phyloP scores from a whole-genome alignment of 176 grass and related monocot species.

The Raddia distichophylla region DNA sequence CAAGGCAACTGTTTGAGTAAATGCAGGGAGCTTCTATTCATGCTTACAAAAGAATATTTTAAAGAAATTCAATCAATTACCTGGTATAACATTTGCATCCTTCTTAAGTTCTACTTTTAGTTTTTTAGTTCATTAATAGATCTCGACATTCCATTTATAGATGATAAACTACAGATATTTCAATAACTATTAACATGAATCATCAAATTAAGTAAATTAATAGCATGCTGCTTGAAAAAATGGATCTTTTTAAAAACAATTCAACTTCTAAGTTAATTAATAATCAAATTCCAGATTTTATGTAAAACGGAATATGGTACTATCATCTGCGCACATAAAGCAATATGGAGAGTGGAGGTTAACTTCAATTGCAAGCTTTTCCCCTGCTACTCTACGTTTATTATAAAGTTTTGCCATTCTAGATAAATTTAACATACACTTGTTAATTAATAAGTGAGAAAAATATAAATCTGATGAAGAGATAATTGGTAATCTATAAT shows the following conservation, averaged over 20 bases:
- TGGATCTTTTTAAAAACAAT: neutral
- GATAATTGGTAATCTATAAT: neutral
- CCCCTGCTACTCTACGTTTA: neutral
- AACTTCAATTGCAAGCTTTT: neutral
- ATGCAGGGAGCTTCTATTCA: neutral
- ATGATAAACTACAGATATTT: neutral
- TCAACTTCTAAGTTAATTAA: neutral
- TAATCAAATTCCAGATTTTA: conserved; percentile 24
- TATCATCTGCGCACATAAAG: neutral
- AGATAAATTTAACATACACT: neutral
- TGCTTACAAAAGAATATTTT: neutral
- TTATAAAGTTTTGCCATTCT: neutral
- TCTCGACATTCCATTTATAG: neutral
- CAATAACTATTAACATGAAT: neutral
- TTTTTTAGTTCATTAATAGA: neutral
- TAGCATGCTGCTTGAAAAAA: neutral
- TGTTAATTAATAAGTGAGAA: neutral
- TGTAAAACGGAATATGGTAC: neutral
- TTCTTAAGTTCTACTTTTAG: neutral
- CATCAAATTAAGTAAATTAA: neutral
- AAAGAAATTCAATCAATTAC: conserved; percentile 9
- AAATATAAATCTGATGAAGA: neutral
- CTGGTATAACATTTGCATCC: neutral
- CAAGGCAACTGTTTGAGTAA: neutral
- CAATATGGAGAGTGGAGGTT: neutral